These are phyloP conservation scores for Achaetomium macrosporum DNA, from an alignment of 2,329 filamentous ascomycete genomes.

Conservation along the genomic window DNA sequence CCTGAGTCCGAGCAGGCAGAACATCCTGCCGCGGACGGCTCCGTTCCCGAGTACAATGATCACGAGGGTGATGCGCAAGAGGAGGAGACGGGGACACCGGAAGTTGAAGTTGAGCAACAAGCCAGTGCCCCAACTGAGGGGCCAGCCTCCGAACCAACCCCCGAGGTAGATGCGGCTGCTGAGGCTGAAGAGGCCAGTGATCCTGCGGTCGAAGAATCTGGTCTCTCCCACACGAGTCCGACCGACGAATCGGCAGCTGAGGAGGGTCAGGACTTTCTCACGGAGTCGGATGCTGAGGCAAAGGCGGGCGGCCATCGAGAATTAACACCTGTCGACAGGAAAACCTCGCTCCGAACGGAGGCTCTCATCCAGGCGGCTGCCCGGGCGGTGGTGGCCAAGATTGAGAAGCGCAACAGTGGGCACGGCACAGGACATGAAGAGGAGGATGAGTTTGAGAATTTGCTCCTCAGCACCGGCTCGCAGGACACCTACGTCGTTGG, in stretches of 20 bases:
- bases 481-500: conserved; percentile 13
- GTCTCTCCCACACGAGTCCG: background rate
- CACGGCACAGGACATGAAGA: conserved; percentile 9
- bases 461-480: conserved; percentile 19
- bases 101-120: background rate
- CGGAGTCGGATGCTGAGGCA: conserved; percentile 2
- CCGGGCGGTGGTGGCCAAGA: conserved; percentile 43
- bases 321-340: conserved; percentile 28
- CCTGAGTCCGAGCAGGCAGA: background rate
- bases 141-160: background rate
- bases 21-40: too few species aligned
- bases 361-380: conserved; percentile 50
- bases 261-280: conserved; percentile 4
- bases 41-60: too few species aligned
- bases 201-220: background rate
- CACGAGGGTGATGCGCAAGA: too few species aligned
- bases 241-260: background rate
- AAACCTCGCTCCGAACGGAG: conserved; percentile 42
- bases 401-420: conserved; percentile 35
- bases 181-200: background rate
- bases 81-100: too few species aligned
- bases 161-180: background rate
- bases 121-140: background rate
- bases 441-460: conserved; percentile 21
- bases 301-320: conserved; percentile 11